These are phyloP conservation scores for Sporisorium iseilematis-ciliati DNA, from an alignment of 1,284 basidiomycete genomes.

Conservation along the genomic window DNA sequence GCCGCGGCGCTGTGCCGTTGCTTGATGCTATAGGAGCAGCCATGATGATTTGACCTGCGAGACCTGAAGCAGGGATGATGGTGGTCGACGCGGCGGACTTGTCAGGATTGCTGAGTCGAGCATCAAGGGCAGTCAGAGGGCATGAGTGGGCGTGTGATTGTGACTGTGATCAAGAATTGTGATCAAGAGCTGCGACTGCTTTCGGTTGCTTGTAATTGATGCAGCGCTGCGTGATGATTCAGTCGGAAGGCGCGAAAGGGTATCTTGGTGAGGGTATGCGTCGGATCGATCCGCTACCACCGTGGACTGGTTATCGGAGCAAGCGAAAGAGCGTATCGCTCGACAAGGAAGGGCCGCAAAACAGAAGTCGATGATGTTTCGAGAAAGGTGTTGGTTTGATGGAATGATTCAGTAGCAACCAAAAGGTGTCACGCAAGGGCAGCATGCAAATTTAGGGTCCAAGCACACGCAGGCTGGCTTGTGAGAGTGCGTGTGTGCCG, in stretches of 20 bases:
- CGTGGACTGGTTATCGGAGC: slow-evolving; percentile 1
- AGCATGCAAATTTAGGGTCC: slow-evolving; percentile 6
- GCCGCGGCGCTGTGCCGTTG: not conserved
- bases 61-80: not conserved
- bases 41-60: not conserved
- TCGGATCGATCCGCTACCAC: slow-evolving; percentile 9
- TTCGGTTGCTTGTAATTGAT: not conserved
- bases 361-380: not conserved
- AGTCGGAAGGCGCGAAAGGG: not conserved
- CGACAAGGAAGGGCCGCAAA: not conserved
- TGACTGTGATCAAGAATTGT: not conserved
- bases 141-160: not conserved
- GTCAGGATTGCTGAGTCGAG: not conserved
- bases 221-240: not conserved
- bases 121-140: not conserved
- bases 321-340: not conserved
- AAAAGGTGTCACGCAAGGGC: slow-evolving; percentile 1
- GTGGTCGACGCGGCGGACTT: not conserved
- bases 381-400: not conserved
- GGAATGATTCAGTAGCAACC: not conserved
- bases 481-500: not conserved
- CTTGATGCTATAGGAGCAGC: not conserved
- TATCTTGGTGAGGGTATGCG: not conserved
- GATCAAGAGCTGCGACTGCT: not conserved
- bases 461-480: not conserved